Evolutionary conservation across 2,329 filamentous ascomycete species (phyloP), one percentile per base, ranked within the genome.

Genomic region (Exophiala xenobiotica): DNA sequence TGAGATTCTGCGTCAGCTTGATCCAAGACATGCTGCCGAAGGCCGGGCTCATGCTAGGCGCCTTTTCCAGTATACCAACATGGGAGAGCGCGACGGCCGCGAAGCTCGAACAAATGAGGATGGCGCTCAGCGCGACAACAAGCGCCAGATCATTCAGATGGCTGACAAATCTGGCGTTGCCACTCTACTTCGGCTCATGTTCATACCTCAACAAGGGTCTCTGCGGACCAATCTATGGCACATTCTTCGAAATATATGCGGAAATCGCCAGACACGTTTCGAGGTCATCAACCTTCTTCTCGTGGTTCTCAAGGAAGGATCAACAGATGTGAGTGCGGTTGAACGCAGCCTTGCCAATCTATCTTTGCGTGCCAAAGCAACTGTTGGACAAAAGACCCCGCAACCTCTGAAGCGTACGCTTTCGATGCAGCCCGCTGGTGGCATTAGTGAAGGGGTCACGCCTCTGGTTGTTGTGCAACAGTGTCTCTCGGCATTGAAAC

Each of bases 171-270:
- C 91, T 40, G 93, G 95, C 20, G 86, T 99, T 59, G 93, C 95
- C 20, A 97, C 93, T n/a, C 76, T 99, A 26, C 78, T 99, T 37
- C 88, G 95, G n/a, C 80, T 99, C 7, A 96, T 99, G 92, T 99
- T 99, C 68, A 90, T 97, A 63, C 87, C 89, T 41, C 89, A 96
- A 60, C 88, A 92, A 58, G 89, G 88, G 18, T 93, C 88, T 56
- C 86, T 93, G 42, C 88, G 90, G 60, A 83, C 80, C 56, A 88
- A 90, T 53, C 78, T 99, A 46, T 92, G 93, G 66, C 85, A 86
- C 49, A 88, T 99, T 46, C 84, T 99, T 45, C 83, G 89, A 56
- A 90, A 96, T 60, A 86, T 97, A 20, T 97, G 90, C 65, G 88
- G 96, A 70, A 99, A 99, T 67, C 86, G 90, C n/a, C 90, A 96